Conservation (phyloP, 768 basidiomycete genomes). For the Mycena olivaceomarginata region DNA sequence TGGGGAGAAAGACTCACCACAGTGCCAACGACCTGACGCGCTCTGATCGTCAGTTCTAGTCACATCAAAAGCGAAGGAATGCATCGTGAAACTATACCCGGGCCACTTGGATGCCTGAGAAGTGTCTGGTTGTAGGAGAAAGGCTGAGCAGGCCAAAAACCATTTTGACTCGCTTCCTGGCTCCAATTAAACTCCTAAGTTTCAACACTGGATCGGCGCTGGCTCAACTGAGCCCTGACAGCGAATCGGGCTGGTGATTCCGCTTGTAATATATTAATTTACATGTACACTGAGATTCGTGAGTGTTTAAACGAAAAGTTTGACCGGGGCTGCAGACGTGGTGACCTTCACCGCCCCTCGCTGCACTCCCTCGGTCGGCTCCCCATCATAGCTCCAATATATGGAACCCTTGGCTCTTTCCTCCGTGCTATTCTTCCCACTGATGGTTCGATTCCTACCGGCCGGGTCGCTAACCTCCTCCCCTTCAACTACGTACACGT, state of each 20-base stretch:
- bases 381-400: slow-evolving; percentile 19
- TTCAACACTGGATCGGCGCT: not conserved
- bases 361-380: slow-evolving; percentile 1
- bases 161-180: slow-evolving; percentile 10
- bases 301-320: not conserved
- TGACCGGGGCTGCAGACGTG: slow-evolving; percentile 5
- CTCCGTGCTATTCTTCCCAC: not conserved
- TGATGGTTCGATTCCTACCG: slow-evolving; percentile 14
- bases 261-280: not conserved
- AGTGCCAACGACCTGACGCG: no score
- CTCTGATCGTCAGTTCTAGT: no score
- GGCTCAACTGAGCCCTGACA: not conserved
- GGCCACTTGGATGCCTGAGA: no score
- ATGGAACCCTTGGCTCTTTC: not conserved
- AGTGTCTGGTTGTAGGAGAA: slow-evolving; percentile 7
- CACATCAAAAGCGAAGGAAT: no score
- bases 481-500: slow-evolving; percentile 1
- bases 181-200: slow-evolving; percentile 11
- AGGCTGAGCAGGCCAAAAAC: not conserved
- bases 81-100: no score
- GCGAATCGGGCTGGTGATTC: slow-evolving; percentile 1
- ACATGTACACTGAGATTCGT: not conserved
- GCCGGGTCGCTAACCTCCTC: slow-evolving; percentile 9
- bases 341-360: slow-evolving; percentile 10
- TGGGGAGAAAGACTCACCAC: no score